A percentile compares a stretch with the other conserved stretches of the same genome.
Conservation (phyloP, 2,329 filamentous ascomycete species). For the Trichoderma arundinaceum region DNA sequence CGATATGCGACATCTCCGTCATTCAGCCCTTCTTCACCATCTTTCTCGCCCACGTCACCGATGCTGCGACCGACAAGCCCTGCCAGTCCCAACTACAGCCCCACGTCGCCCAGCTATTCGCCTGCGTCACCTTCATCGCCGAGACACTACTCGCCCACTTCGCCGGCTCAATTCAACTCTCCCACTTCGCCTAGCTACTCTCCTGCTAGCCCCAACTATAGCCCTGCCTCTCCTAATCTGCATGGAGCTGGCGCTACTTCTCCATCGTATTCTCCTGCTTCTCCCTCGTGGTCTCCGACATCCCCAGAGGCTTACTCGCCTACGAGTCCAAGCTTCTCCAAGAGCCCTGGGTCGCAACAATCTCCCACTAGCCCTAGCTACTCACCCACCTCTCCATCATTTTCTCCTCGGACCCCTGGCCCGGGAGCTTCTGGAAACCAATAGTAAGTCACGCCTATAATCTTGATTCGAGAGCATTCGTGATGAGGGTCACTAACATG, state of each 20-base stretch:
- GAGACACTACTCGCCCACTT: slow-evolving; percentile 69
- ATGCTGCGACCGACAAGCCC: slow-evolving; percentile 61
- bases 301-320: slow-evolving; percentile 69
- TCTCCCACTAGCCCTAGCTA: slow-evolving; percentile 74
- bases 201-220: slow-evolving; percentile 73
- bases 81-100: slow-evolving; percentile 66
- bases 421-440: slow-evolving; percentile 52
- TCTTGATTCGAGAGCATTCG: neutral
- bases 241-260: slow-evolving; percentile 54
- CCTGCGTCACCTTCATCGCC: slow-evolving; percentile 64
- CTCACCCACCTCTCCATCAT: slow-evolving; percentile 65
- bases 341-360: slow-evolving; percentile 58
- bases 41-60: slow-evolving; percentile 67
- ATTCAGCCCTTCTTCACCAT: slow-evolving; percentile 68
- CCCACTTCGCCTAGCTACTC: slow-evolving; percentile 77
- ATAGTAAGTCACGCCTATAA: slow-evolving; percentile 42
- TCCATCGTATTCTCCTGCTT: slow-evolving; percentile 71
- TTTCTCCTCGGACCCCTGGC: slow-evolving; percentile 54
- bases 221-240: slow-evolving; percentile 67
- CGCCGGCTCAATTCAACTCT: slow-evolving; percentile 74
- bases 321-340: slow-evolving; percentile 65
- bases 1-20: slow-evolving; percentile 65
- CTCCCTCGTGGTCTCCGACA: slow-evolving; percentile 79
- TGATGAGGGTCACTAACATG: slow-evolving; percentile 38
- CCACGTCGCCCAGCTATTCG: slow-evolving; percentile 69